A percentile compares a stretch with the other conserved stretches of the same genome.
These are phyloP conservation scores for Groenewaldozyma sp. DNA, from an alignment of 1,139 yeast genomes.

Conservation along the genomic window DNA sequence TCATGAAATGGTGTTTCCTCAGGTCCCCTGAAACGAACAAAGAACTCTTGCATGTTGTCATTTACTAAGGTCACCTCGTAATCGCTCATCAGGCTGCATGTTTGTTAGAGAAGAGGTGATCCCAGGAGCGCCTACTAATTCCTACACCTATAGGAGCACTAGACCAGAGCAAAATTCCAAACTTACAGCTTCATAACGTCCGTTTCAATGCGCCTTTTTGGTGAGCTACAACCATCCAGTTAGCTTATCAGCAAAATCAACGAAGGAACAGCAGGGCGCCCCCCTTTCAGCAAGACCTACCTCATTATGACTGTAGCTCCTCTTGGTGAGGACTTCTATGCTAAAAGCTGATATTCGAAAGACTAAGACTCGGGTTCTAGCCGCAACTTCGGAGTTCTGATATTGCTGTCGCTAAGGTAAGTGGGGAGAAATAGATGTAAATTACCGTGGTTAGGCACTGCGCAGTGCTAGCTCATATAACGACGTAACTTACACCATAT, in stretches of 20 bases:
- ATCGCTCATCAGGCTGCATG: conserved; percentile 68
- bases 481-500: no score
- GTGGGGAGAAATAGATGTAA: no score
- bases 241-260: conserved; percentile 2
- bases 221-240: conserved; percentile 46
- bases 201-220: conserved; percentile 85
- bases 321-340: background rate
- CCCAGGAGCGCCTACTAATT: background rate
- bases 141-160: background rate
- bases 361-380: no score
- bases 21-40: conserved; percentile 83
- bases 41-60: conserved; percentile 86
- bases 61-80: conserved; percentile 79
- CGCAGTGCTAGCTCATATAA: no score
- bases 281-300: background rate
- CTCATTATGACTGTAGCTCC: background rate
- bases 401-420: no score
- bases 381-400: no score
- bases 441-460: no score
- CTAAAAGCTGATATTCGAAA: no score
- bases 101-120: no score
- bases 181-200: conserved; percentile 89
- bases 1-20: conserved; percentile 81
- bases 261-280: background rate
- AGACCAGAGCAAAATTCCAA: background rate